A percentile compares a stretch with the other conserved stretches of the same genome.
Conservation (phyloP, 371 early-diverging fungal species). For the Apophysomyces elegans region DNA sequence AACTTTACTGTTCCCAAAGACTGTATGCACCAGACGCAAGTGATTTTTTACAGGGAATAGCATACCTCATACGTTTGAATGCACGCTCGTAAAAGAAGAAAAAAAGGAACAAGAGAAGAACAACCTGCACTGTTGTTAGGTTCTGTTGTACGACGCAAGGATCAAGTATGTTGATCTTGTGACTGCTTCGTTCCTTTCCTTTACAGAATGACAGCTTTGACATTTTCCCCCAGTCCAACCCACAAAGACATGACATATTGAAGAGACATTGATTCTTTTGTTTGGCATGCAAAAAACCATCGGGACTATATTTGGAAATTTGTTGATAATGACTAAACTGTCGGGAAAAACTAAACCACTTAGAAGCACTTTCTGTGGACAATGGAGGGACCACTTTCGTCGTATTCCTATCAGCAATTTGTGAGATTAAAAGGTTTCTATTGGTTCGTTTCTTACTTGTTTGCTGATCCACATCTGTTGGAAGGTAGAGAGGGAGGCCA, state of each 20-base stretch:
- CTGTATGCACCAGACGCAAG: too few relatives aligned
- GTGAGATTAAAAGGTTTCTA: neutral
- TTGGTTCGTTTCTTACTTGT: constrained; percentile 17
- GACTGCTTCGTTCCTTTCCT: neutral
- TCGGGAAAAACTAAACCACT: constrained; percentile 28
- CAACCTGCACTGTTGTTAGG: too few relatives aligned
- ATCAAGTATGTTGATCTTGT: too few relatives aligned
- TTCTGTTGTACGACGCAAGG: too few relatives aligned
- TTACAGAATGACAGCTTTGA: neutral
- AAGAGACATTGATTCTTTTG: neutral
- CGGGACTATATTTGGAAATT: constrained; percentile 9
- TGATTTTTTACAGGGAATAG: too few relatives aligned
- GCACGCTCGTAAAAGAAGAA: too few relatives aligned
- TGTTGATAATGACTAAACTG: constrained; percentile 11
- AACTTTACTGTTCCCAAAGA: too few relatives aligned
- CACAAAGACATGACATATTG: neutral
- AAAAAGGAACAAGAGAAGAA: too few relatives aligned
- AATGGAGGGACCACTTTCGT: constrained; percentile 97
- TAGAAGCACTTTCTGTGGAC: constrained; percentile 99
- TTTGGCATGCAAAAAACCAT: constrained; percentile 12
- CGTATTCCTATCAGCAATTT: constrained; percentile 84
- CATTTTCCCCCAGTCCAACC: neutral
- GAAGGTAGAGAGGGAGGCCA: constrained; percentile 99
- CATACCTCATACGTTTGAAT: too few relatives aligned
- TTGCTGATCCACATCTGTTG: constrained; percentile 60